Evolutionary conservation across 768 basidiomycete genomes (phyloP).

Genomic region (Agrocybe praecox): DNA sequence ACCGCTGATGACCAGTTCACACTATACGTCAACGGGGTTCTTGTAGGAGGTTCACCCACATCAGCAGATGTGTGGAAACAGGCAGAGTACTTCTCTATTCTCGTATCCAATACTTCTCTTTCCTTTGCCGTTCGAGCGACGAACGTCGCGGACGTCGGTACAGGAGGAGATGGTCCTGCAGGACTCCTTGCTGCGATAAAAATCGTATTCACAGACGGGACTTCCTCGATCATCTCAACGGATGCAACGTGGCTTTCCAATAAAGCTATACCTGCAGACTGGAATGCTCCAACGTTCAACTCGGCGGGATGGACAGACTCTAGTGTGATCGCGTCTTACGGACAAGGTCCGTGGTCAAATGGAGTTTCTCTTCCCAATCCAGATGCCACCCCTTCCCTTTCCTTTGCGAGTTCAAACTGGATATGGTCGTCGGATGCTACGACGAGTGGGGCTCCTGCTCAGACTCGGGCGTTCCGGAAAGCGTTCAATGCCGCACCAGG

Average conservation of each 20-base stretch:
- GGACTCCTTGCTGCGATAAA: conserved; percentile 27
- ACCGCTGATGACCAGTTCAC: conserved; percentile 30
- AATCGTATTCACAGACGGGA: conserved; percentile 28
- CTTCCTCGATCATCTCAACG: conserved; percentile 21
- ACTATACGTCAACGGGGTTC: conserved; percentile 28
- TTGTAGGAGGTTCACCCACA: conserved; percentile 23
- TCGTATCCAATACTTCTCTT: conserved; percentile 17
- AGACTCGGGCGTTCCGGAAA: conserved; percentile 29
- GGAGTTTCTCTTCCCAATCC: conserved; percentile 20
- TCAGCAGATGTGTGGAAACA: conserved; percentile 25
- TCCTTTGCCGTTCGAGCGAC: conserved; percentile 31
- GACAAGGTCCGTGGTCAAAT: conserved; percentile 27
- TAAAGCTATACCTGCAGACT: conserved; percentile 22
- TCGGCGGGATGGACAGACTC: conserved; percentile 25
- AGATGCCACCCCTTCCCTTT: conserved; percentile 9
- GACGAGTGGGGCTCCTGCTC: conserved; percentile 18
- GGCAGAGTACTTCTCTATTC: conserved; percentile 23
- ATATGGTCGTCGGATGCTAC: conserved; percentile 26
- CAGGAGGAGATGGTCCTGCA: conserved; percentile 20
- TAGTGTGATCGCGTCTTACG: conserved; percentile 20
- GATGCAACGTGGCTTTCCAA: conserved; percentile 25
- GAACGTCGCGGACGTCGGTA: conserved; percentile 21
- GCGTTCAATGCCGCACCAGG: conserved; percentile 21
- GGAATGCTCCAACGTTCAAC: conserved; percentile 20
- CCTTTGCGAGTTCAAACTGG: conserved; percentile 25